Evolutionary conservation across 2,329 filamentous ascomycete species (phyloP), one percentile per base, ranked within the genome.

Genomic region (Hymenoscyphus infarciens): DNA sequence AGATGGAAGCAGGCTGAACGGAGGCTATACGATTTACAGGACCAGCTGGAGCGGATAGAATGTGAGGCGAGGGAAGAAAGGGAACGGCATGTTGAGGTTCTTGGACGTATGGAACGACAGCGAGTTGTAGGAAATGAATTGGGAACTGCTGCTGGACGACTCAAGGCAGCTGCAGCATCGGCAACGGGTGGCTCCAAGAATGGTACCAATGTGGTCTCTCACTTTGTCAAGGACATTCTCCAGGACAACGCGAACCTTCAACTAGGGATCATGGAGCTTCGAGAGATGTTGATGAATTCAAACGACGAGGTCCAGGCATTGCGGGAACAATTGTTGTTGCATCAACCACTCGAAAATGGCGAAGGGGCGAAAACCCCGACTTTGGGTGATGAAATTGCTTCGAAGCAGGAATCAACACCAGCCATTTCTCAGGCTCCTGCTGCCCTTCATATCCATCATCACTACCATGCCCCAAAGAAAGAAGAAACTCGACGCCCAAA

Each of bases 181-280:
- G 86, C 86, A 2, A 77, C 90, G 49, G 82, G 82, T 3, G 81
- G 83, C 3, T 81, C 83, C 33, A 83, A 84, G 68, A 80, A 79
- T 61, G 82, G 84, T 10, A 86, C 81, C 65, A 87, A 81, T 63
- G 91, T 96, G 42, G 91, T 98, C n/a, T 93, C 91, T 22, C 91
- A 96, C 73, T 98, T 99, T 70, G 95, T 99, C 61, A 92, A 93
- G 69, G 95, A 98, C 74, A 90, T 99, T 61, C 80, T 99, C 19
- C 89, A 96, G 71, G 95, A 99, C 75, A 99, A 99, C 73, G 92
- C 93, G 10, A 97, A 92, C 69, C 79, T 99, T 54, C 95, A 99
- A 75, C 83, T 95, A 66, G 92, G 92, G 16, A 96, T 98, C 64
- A 86, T 93, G 59, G 95, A 99, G 77, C 79, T 99, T 56, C 84